Evolutionary conservation across 257 asterid genomes (phyloP).

Genomic region (Anisodus tanguticus): DNA sequence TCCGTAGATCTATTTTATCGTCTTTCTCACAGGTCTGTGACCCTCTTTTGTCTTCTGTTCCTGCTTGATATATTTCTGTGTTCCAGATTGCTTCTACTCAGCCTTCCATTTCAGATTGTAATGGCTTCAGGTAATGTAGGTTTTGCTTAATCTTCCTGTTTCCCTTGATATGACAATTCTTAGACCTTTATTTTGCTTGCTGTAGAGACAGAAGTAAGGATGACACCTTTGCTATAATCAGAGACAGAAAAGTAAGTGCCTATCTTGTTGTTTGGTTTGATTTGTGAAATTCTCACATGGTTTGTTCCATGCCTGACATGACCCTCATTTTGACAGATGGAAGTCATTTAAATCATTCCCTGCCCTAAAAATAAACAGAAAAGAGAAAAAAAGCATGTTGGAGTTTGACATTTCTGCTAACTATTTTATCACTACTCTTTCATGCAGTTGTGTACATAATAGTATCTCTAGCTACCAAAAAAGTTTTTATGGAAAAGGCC

Average conservation of each 20-base stretch:
- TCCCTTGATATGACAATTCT: slow-evolving; percentile 24
- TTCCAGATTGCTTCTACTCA: slow-evolving; percentile 52
- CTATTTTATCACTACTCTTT: background rate
- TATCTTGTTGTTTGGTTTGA: background rate
- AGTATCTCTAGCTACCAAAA: background rate
- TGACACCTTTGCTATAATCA: slow-evolving; percentile 52
- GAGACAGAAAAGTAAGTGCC: slow-evolving; percentile 75
- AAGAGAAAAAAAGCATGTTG: background rate
- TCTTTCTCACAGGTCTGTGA: background rate
- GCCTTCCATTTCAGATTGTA: slow-evolving; percentile 53
- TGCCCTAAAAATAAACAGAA: background rate
- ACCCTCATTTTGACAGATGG: slow-evolving; percentile 12
- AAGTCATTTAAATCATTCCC: background rate
- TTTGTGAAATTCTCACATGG: background rate
- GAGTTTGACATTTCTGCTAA: background rate
- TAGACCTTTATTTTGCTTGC: slow-evolving; percentile 31
- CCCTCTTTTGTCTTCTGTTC: background rate
- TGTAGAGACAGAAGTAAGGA: slow-evolving; percentile 65
- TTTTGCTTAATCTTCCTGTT: slow-evolving; percentile 16
- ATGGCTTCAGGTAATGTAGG: slow-evolving; percentile 60
- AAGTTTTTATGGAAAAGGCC: background rate
- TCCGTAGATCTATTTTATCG: background rate
- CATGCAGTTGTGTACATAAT: slow-evolving; percentile 20
- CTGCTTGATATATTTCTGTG: slow-evolving; percentile 23
- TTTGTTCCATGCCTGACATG: background rate